These are phyloP conservation scores for Periconia sp. DNA, from an alignment of 2,329 filamentous ascomycete genomes.

Conservation along the genomic window DNA sequence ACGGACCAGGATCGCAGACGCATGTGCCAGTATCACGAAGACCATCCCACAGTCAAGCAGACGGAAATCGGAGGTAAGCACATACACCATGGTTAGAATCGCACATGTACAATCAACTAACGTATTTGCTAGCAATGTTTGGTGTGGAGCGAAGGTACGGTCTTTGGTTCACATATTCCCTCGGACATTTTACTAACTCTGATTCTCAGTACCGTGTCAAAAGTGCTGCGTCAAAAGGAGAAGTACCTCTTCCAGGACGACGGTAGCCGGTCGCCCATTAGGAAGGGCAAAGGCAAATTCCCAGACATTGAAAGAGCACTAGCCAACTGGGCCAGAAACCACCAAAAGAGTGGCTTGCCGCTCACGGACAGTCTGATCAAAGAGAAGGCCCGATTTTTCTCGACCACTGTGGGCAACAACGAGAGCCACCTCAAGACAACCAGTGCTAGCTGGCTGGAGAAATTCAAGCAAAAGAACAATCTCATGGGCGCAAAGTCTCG, in stretches of 20 bases:
- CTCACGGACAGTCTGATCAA: constrained; percentile 80
- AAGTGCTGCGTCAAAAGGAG: constrained; percentile 91
- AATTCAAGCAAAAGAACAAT: constrained; percentile 90
- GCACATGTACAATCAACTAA: constrained; percentile 28
- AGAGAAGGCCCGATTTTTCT: constrained; percentile 82
- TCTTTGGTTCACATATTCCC: constrained; percentile 8
- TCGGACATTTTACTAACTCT: constrained; percentile 17
- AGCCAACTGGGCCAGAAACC: constrained; percentile 81
- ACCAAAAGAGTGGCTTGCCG: constrained; percentile 72
- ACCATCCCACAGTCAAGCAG: constrained; percentile 88
- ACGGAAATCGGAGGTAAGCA: constrained; percentile 85
- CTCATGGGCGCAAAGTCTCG: constrained; percentile 57
- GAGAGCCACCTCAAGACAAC: constrained; percentile 72
- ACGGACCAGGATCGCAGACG: constrained; percentile 86
- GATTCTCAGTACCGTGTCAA: constrained; percentile 84
- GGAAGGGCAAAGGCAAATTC: constrained; percentile 79
- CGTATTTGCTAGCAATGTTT: constrained; percentile 67
- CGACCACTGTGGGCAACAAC: constrained; percentile 68
- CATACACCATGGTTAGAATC: constrained; percentile 16
- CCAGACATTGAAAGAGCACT: constrained; percentile 92
- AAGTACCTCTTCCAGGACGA: constrained; percentile 86
- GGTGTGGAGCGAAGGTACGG: constrained; percentile 93
- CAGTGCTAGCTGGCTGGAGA: constrained; percentile 82
- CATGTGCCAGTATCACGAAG: constrained; percentile 93
- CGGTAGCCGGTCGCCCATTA: constrained; percentile 75